Evolutionary conservation across 2,329 filamentous ascomycete genomes (phyloP).

Genomic region (Madurella fahalii): DNA sequence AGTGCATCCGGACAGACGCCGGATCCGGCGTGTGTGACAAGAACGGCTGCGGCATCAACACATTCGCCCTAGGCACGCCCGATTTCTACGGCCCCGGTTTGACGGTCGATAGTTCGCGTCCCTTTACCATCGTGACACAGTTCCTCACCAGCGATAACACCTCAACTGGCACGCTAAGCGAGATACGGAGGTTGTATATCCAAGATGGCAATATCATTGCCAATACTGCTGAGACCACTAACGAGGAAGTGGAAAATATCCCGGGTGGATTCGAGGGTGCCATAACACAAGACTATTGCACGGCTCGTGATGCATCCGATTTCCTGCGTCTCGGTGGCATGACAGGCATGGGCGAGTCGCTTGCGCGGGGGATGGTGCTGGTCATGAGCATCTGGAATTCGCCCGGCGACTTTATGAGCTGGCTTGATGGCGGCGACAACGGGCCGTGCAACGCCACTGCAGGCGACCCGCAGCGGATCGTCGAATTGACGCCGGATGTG

Average conservation of each 20-base stretch:
- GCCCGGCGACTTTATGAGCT: conserved; percentile 44
- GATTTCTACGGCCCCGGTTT: conserved; percentile 26
- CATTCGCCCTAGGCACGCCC: conserved; percentile 32
- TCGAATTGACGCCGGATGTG: conserved; percentile 37
- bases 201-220: conserved; percentile 46
- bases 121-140: conserved; percentile 41
- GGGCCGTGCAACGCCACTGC: conserved; percentile 48
- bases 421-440: conserved; percentile 43
- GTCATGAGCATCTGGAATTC: conserved; percentile 49
- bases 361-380: conserved; percentile 43
- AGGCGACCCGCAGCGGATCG: conserved; percentile 42
- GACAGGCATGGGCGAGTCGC: conserved; percentile 45
- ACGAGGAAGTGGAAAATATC: neutral
- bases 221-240: conserved; percentile 29
- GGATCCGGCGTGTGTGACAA: conserved; percentile 41
- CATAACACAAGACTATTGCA: conserved; percentile 51
- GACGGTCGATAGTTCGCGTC: conserved; percentile 43
- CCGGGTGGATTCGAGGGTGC: conserved; percentile 12
- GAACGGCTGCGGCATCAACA: conserved; percentile 42
- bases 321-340: conserved; percentile 50
- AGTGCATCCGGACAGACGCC: conserved; percentile 27
- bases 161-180: conserved; percentile 35
- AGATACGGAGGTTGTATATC: conserved; percentile 47
- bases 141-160: conserved; percentile 37
- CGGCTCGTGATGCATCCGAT: conserved; percentile 39